These are phyloP conservation scores for Botryotinia globosa DNA, from an alignment of 2,329 filamentous ascomycete genomes.

Conservation along the genomic window DNA sequence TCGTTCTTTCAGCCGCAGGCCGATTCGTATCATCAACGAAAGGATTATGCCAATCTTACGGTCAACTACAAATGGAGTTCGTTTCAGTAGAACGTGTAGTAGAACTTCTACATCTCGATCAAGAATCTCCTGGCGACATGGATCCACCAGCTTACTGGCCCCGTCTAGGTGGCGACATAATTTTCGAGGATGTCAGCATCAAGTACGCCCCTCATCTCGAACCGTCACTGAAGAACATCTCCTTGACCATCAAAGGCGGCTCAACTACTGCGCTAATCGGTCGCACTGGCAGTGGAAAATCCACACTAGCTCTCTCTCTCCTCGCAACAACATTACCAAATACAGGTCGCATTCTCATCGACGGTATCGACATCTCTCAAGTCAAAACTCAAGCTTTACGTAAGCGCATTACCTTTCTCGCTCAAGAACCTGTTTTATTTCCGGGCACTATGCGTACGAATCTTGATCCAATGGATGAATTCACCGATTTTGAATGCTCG, in stretches of 20 bases:
- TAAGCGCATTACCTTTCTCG: conserved; percentile 62
- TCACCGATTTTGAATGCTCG: conserved; percentile 53
- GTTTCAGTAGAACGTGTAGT: conserved; percentile 85
- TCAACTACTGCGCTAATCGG: conserved; percentile 78
- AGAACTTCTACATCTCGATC: conserved; percentile 74
- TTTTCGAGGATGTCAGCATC: conserved; percentile 74
- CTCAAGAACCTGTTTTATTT: conserved; percentile 65
- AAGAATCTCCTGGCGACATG: conserved; percentile 66
- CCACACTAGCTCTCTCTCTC: conserved; percentile 64
- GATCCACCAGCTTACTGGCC: conserved; percentile 77
- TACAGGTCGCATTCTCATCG: conserved; percentile 56
- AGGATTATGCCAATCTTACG: conserved; percentile 73
- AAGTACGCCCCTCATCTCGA: conserved; percentile 77
- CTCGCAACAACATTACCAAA: conserved; percentile 55
- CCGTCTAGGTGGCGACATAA: conserved; percentile 64
- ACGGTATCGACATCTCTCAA: conserved; percentile 57
- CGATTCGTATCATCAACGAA: conserved; percentile 70
- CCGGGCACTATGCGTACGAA: conserved; percentile 60
- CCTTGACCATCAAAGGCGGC: conserved; percentile 72
- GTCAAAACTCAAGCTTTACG: conserved; percentile 59
- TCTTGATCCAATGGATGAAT: conserved; percentile 58
- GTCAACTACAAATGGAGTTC: conserved; percentile 86
- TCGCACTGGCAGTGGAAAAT: conserved; percentile 80
- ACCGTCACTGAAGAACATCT: conserved; percentile 65
- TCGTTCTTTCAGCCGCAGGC: conserved; percentile 71